Evolutionary conservation across 768 basidiomycete genomes (phyloP).

Genomic region (Suillus hirtellus): DNA sequence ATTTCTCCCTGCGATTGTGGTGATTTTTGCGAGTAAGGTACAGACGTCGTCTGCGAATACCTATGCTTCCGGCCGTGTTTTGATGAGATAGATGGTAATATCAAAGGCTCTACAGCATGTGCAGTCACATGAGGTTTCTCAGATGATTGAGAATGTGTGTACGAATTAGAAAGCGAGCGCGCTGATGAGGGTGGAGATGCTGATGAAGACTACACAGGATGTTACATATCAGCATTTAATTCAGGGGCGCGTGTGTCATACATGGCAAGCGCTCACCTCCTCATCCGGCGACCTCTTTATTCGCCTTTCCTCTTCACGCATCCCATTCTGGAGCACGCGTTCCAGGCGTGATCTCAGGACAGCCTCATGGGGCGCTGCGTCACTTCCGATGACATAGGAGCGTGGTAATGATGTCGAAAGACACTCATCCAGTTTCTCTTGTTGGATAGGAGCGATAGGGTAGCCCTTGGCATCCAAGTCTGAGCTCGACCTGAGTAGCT

Average conservation of each 20-base stretch:
- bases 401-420: constrained; percentile 19
- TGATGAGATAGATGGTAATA: constrained; percentile 11
- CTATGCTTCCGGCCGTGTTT: constrained; percentile 13
- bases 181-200: constrained; percentile 31
- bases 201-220: constrained; percentile 24
- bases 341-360: constrained; percentile 55
- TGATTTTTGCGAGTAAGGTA: constrained; percentile 15
- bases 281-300: constrained; percentile 18
- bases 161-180: constrained; percentile 28
- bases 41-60: constrained; percentile 19
- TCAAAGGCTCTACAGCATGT: constrained; percentile 19
- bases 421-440: constrained; percentile 25
- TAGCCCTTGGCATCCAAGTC: constrained; percentile 22
- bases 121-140: constrained; percentile 25
- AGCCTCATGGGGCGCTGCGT: constrained; percentile 50
- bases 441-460: constrained; percentile 13
- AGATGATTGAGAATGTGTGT: constrained; percentile 26
- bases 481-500: constrained; percentile 28
- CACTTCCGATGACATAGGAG: constrained; percentile 18
- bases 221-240: constrained; percentile 8
- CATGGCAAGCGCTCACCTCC: constrained; percentile 24
- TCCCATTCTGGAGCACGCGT: constrained; percentile 43
- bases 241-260: neutral
- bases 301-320: constrained; percentile 15
- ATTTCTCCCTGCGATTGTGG: constrained; percentile 17